Conservation (phyloP, 768 basidiomycete genomes). For the Gelatoporia subvermispora region DNA sequence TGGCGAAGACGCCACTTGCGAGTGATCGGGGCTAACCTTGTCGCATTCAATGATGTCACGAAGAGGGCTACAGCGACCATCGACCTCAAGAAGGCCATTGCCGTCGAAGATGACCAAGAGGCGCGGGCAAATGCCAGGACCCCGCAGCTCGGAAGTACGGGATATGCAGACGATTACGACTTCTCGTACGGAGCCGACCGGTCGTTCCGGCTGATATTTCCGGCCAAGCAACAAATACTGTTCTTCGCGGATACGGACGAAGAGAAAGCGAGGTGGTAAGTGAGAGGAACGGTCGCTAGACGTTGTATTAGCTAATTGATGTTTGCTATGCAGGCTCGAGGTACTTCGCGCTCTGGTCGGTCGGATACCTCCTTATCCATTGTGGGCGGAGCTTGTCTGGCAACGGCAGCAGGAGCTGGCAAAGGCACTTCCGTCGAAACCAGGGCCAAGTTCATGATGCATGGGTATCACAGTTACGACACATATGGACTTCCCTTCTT, state of each 20-base stretch:
- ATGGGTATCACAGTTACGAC: not conserved
- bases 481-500: not conserved
- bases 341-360: conserved; percentile 82
- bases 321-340: conserved; percentile 58
- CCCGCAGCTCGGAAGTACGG: conserved; percentile 35
- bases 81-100: conserved; percentile 77
- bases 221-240: conserved; percentile 68
- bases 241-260: conserved; percentile 92
- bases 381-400: conserved; percentile 92
- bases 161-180: conserved; percentile 52
- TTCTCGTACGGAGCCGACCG: conserved; percentile 68
- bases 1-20: conserved; percentile 82
- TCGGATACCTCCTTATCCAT: conserved; percentile 84
- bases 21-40: conserved; percentile 78
- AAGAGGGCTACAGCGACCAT: conserved; percentile 89
- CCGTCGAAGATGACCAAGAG: conserved; percentile 74
- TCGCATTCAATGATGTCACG: conserved; percentile 91
- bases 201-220: conserved; percentile 82
- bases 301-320: not conserved
- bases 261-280: conserved; percentile 84
- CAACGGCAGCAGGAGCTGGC: conserved; percentile 59
- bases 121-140: conserved; percentile 40
- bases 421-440: conserved; percentile 8
- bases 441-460: not conserved
- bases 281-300: not conserved